Evolutionary conservation across 1,284 basidiomycete genomes (phyloP), one percentile per base, ranked within the genome.

Genomic region (Puccinia horiana): DNA sequence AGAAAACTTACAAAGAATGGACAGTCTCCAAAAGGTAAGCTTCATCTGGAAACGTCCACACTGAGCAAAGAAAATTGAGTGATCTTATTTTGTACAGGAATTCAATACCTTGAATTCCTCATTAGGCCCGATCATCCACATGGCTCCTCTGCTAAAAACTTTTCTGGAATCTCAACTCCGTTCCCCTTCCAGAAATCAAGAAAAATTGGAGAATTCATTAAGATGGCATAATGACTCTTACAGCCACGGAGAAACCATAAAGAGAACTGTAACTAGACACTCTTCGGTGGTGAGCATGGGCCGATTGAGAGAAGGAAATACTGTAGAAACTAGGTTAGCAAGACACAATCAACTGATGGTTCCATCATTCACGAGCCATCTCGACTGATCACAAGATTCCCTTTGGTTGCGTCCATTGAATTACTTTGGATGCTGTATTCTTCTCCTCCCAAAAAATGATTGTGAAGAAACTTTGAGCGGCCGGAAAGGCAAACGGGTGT

Each of bases 81-180:
- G 32, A 32, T 3, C 29, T n/a, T 42, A 35, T 29, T 49, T 37
- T 9, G 26, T 35, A 35, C 69, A 72, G 69, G 44, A 47, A 72
- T 47, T 72, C 29, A 44, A 47, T 47, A 49, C 44, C 47, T 72
- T 72, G 47, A 72, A 49, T 35, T 72, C 69, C 23, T 26, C 69
- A 8, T 29, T 72, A 35, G 69, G n/a, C 23, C 69, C 69, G n/a
- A 47, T 72, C 29, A 9, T 26, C 49, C 69, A 29, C 37, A 47
- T 72, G 69, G 44, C 69, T 35, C 69, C 69, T 72, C 69, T 72
- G 29, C 29, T 72, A 18, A 23, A 72, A 72, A 44, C 69, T 49
- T 47, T 72, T 23, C 69, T 72, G 20, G 69, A 72, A 72, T 72
- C 69, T 49, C 44, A 72, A 49, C 69, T 72, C 1, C 69, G 47